These are phyloP conservation scores for Chlamydomonas sp. DNA, from an alignment of 139 green algal species.

Conservation along the genomic window DNA sequence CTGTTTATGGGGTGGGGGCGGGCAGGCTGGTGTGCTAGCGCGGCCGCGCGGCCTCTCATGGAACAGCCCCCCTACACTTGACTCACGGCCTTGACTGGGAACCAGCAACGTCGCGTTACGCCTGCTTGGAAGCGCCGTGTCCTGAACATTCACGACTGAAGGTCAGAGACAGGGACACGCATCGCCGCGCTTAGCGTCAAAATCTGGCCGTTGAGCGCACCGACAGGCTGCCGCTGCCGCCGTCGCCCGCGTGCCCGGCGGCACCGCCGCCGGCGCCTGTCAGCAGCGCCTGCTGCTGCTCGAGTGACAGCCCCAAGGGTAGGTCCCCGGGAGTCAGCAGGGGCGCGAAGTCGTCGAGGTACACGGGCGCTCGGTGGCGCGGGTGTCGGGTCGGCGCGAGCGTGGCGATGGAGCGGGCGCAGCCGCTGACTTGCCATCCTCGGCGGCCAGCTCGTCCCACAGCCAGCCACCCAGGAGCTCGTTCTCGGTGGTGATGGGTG, in stretches of 20 bases:
- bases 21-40: no score
- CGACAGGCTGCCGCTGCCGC: not conserved
- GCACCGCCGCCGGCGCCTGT: not conserved
- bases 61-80: no score
- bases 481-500: not conserved
- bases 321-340: no score
- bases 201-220: not conserved
- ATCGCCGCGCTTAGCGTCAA: no score
- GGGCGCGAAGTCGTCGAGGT: slow-evolving; percentile 7
- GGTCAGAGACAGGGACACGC: no score
- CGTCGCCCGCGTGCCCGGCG: not conserved
- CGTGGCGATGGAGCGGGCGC: not conserved
- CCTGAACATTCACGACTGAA: no score
- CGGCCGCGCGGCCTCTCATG: no score
- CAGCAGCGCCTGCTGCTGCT: not conserved
- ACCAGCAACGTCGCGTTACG: no score
- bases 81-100: no score
- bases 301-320: no score
- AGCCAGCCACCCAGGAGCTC: slow-evolving; percentile 12
- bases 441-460: slow-evolving; percentile 1
- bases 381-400: not conserved
- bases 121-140: no score
- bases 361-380: not conserved
- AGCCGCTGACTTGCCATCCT: not conserved
- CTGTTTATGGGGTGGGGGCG: no score